A percentile compares a stretch with the other conserved stretches of the same genome.
These are phyloP conservation scores for Hansenula lynferdii DNA, from an alignment of 1,139 yeast species.

Conservation along the genomic window DNA sequence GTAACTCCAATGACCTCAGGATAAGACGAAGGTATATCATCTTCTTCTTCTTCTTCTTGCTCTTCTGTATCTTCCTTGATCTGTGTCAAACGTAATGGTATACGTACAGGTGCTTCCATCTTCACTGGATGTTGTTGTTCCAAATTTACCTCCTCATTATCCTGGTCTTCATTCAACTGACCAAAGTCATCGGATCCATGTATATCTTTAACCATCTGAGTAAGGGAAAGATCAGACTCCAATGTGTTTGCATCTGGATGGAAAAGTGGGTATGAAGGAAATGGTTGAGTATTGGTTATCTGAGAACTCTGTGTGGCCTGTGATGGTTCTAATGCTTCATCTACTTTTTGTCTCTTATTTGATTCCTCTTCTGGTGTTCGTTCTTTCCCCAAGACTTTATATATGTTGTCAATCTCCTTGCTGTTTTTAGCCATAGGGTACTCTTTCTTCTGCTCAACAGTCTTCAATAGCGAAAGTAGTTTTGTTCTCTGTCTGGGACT, in stretches of 20 bases:
- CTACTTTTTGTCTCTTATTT: not conserved
- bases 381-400: not conserved
- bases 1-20: not conserved
- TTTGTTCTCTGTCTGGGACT: slow-evolving; percentile 5
- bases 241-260: not conserved
- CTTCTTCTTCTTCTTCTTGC: not conserved
- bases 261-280: not conserved
- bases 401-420: not conserved
- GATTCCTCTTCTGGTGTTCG: not conserved
- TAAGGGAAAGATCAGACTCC: too few relatives aligned
- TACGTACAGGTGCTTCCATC: too few relatives aligned
- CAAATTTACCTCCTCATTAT: too few relatives aligned
- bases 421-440: not conserved
- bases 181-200: too few relatives aligned
- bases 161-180: too few relatives aligned
- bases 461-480: slow-evolving; percentile 3
- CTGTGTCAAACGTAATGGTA: too few relatives aligned
- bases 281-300: not conserved
- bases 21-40: not conserved
- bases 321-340: not conserved
- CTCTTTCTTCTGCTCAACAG: slow-evolving; percentile 1
- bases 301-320: too few relatives aligned
- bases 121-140: too few relatives aligned
- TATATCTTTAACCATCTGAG: too few relatives aligned
- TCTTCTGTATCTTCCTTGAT: not conserved